A percentile compares a stretch with the other conserved stretches of the same genome.
Evolutionary conservation across 2,329 filamentous ascomycete genomes (phyloP).

Genomic region (Fusarium humuli): DNA sequence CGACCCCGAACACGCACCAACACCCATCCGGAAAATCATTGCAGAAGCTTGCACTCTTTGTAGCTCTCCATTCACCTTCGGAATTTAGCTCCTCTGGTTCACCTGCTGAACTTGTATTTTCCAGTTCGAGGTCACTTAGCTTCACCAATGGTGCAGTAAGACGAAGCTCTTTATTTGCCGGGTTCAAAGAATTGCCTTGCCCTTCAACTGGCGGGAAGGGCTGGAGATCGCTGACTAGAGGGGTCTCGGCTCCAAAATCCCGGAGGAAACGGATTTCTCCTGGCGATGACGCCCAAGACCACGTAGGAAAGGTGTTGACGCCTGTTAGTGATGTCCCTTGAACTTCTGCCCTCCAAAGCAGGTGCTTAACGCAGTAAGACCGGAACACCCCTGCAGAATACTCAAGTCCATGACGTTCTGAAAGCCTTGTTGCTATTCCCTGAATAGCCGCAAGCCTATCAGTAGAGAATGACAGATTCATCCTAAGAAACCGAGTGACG

Average conservation of each 20-base stretch:
- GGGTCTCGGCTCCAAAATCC: too few species aligned
- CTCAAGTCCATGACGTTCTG: background rate
- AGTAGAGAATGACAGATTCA: background rate
- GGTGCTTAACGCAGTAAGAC: background rate
- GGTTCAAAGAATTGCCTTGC: rapidly evolving
- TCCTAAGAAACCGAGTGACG: too few species aligned
- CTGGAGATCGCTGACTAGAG: background rate
- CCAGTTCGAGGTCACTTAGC: rapidly evolving
- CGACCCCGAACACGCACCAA: too few species aligned
- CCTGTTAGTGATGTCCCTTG: too few species aligned
- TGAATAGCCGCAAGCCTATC: background rate
- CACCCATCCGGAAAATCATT: too few species aligned
- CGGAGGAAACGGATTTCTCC: too few species aligned
- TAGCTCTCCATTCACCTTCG: too few species aligned
- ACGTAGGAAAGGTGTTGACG: background rate
- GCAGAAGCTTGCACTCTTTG: too few species aligned
- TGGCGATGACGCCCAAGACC: background rate
- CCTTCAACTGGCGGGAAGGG: background rate
- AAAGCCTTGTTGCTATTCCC: background rate
- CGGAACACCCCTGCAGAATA: background rate
- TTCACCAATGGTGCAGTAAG: background rate
- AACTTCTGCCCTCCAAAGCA: background rate
- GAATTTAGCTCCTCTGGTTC: too few species aligned
- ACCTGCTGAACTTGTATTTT: too few species aligned
- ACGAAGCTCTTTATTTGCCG: background rate